These are phyloP conservation scores for Teratosphaeria zuluensis DNA, from an alignment of 2,329 filamentous ascomycete species.

Conservation along the genomic window DNA sequence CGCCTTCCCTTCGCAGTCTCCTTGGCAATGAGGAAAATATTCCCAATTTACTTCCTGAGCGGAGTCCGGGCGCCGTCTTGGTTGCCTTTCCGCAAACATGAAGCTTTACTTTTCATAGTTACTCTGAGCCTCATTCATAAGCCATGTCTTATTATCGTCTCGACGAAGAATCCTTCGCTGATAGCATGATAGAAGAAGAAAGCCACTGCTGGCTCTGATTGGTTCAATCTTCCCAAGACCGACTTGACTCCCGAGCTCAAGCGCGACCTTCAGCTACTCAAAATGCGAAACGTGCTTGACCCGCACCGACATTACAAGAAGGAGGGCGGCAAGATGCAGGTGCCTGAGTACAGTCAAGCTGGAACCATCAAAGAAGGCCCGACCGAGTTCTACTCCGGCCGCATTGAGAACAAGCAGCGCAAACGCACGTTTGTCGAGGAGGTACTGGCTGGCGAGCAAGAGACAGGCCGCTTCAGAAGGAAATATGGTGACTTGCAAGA, in stretches of 20 bases:
- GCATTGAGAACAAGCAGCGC: conserved; percentile 76
- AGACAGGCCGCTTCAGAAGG: conserved; percentile 64
- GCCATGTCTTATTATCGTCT: neutral
- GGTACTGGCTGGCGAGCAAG: conserved; percentile 58
- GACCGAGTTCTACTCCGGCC: conserved; percentile 73
- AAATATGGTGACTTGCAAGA: conserved; percentile 82
- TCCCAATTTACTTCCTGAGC: conserved; percentile 63
- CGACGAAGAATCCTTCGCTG: conserved; percentile 7
- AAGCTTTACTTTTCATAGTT: conserved; percentile 60
- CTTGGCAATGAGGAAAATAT: conserved; percentile 62
- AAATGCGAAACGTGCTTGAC: conserved; percentile 82
- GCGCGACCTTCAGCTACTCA: conserved; percentile 77
- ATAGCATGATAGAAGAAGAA: conserved; percentile 42
- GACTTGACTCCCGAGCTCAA: conserved; percentile 76
- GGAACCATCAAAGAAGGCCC: conserved; percentile 82
- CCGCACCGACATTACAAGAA: conserved; percentile 90
- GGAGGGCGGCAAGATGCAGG: conserved; percentile 56
- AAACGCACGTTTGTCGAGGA: conserved; percentile 83
- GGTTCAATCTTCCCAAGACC: conserved; percentile 83
- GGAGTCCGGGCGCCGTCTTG: conserved; percentile 69
- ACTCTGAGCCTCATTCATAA: conserved; percentile 49
- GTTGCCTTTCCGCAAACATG: conserved; percentile 62
- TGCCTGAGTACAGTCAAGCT: conserved; percentile 78
- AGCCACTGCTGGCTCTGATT: conserved; percentile 65
- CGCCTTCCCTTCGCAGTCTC: conserved; percentile 19